Evolutionary conservation across 257 asterid species (phyloP).

Genomic region (Jacaranda copaia): DNA sequence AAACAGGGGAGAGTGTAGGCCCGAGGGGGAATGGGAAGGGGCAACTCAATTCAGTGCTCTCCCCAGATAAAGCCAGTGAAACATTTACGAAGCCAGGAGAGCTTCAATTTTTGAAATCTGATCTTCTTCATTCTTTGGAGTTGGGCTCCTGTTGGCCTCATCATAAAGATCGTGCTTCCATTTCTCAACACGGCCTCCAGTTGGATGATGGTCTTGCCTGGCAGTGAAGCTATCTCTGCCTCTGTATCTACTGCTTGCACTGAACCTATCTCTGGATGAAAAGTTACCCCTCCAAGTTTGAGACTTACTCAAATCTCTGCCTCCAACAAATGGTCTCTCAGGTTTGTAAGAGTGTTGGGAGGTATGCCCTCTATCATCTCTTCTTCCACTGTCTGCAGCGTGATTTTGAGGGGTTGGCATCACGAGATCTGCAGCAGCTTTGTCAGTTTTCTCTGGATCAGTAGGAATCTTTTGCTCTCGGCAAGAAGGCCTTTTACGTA

Average conservation of each 20-base stretch:
- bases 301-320: constrained; percentile 50
- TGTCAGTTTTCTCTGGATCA: constrained; percentile 54
- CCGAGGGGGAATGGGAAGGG: no score
- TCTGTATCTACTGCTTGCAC: constrained; percentile 39
- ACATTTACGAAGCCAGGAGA: constrained; percentile 62
- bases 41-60: no score
- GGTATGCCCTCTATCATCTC: constrained; percentile 51
- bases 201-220: constrained; percentile 53
- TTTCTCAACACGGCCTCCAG: constrained; percentile 66
- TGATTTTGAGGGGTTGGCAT: constrained; percentile 47
- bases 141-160: constrained; percentile 77
- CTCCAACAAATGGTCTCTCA: constrained; percentile 56
- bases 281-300: constrained; percentile 56
- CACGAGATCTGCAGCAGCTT: constrained; percentile 42
- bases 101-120: constrained; percentile 84
- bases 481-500: constrained; percentile 74
- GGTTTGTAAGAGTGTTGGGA: constrained; percentile 49
- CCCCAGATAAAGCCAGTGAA: no score
- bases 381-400: constrained; percentile 48
- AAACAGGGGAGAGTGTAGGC: no score
- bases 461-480: constrained; percentile 71
- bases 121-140: constrained; percentile 88
- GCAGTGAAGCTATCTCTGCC: constrained; percentile 60
- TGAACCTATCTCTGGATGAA: constrained; percentile 57
- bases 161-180: constrained; percentile 93